Conservation (phyloP, 139 green algal genomes). For the Closterium sp. region DNA sequence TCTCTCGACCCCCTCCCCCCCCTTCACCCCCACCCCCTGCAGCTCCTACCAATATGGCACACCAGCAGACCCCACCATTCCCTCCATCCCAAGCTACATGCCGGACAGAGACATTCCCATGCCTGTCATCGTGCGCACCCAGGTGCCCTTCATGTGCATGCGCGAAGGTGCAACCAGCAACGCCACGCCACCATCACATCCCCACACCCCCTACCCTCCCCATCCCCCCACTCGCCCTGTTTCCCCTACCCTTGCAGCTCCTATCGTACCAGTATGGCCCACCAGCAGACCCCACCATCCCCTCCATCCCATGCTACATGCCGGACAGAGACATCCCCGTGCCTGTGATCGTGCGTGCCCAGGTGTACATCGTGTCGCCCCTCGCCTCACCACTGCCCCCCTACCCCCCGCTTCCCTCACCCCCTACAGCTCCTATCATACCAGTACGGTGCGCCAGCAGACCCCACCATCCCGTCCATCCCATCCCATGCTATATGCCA, state of each 20-base stretch:
- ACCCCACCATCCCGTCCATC: neutral
- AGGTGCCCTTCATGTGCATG: too few relatives aligned
- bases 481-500: slow-evolving; percentile 8
- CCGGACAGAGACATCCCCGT: slow-evolving; percentile 17
- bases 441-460: neutral
- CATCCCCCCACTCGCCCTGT: too few relatives aligned
- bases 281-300: neutral
- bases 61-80: neutral
- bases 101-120: slow-evolving; percentile 12
- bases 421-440: slow-evolving; percentile 6
- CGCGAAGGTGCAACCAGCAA: too few relatives aligned
- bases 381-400: too few relatives aligned
- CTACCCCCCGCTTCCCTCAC: too few relatives aligned
- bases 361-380: neutral
- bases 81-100: slow-evolving; percentile 16
- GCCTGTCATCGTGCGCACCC: neutral
- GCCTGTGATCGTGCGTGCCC: neutral
- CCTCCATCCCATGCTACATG: slow-evolving; percentile 26
- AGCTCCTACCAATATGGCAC: slow-evolving; percentile 21
- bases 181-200: too few relatives aligned
- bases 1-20: too few relatives aligned
- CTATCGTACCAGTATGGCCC: slow-evolving; percentile 22
- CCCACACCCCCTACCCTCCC: too few relatives aligned
- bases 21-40: too few relatives aligned
- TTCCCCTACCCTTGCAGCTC: neutral